Percentiles rank a stretch among this genome's conserved stretches.
Evolutionary conservation across 768 basidiomycete species (phyloP).

Genomic region (Lyophyllum decastes): DNA sequence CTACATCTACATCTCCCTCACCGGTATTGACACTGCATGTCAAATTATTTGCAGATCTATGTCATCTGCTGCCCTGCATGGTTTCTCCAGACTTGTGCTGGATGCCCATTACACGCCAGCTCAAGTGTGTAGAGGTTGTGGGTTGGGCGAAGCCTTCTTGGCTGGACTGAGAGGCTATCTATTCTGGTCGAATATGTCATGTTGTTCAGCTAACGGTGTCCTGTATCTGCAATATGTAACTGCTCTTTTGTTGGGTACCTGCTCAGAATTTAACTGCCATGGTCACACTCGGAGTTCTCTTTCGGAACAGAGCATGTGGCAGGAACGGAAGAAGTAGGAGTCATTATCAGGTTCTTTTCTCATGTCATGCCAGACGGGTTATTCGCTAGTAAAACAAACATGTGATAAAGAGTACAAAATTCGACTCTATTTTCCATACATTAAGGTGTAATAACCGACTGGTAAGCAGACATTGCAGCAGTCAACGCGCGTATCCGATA

Average conservation of each 20-base stretch:
- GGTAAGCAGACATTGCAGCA: constrained; percentile 1
- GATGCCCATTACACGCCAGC: constrained; percentile 45
- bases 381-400: background rate
- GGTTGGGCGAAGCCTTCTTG: constrained; percentile 19
- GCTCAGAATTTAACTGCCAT: too few relatives aligned
- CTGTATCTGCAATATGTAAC: background rate
- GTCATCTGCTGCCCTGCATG: constrained; percentile 34
- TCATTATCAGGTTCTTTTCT: background rate
- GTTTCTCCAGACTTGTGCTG: constrained; percentile 61
- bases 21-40: background rate
- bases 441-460: background rate
- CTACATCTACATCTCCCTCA: background rate
- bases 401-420: constrained; percentile 14
- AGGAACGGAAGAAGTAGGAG: background rate
- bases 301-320: background rate
- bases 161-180: background rate
- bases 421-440: constrained; percentile 9
- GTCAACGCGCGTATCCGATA: constrained; percentile 1
- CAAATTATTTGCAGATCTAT: background rate
- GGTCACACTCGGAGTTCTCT: background rate
- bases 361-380: background rate
- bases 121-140: constrained; percentile 65
- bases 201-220: background rate
- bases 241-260: too few relatives aligned
- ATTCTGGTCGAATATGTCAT: background rate